These are phyloP conservation scores for Calonectria honghensis DNA, from an alignment of 2,329 filamentous ascomycete species.

Conservation along the genomic window DNA sequence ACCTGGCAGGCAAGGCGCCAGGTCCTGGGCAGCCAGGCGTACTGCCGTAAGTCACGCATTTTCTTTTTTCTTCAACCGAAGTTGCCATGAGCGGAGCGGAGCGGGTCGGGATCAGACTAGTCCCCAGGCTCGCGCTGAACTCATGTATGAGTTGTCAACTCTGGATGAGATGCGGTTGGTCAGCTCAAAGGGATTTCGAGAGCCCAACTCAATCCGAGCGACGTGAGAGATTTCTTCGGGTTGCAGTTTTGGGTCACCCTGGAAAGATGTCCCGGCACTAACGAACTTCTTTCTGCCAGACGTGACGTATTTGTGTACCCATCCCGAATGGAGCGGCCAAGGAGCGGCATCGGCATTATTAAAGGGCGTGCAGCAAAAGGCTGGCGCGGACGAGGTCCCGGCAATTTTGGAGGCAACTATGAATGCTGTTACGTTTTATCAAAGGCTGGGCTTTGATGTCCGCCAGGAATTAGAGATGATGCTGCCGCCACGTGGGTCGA, in stretches of 20 bases:
- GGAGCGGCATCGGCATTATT: slow-evolving; percentile 61
- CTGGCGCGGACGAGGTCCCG: slow-evolving; percentile 56
- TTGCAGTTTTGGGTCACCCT: slow-evolving; percentile 19
- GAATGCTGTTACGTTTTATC: slow-evolving; percentile 62
- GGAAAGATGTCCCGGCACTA: slow-evolving; percentile 39
- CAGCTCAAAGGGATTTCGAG: slow-evolving; percentile 11
- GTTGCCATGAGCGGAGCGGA: slow-evolving; percentile 20
- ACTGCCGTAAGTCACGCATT: slow-evolving; percentile 61
- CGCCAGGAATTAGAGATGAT: slow-evolving; percentile 59
- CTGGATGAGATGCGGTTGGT: slow-evolving; percentile 27
- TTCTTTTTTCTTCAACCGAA: slow-evolving; percentile 25
- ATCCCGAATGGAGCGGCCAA: slow-evolving; percentile 58
- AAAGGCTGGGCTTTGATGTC: slow-evolving; percentile 60
- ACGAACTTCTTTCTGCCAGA: slow-evolving; percentile 52
- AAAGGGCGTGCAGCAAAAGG: slow-evolving; percentile 58
- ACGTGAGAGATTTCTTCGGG: slow-evolving; percentile 32
- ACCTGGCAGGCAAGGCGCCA: slow-evolving; percentile 57
- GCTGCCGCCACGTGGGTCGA: slow-evolving; percentile 57
- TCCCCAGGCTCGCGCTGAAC: slow-evolving; percentile 17
- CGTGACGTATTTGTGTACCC: slow-evolving; percentile 63
- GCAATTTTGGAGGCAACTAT: slow-evolving; percentile 64
- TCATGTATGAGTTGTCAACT: slow-evolving; percentile 39
- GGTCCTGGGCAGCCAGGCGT: slow-evolving; percentile 55
- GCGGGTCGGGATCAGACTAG: slow-evolving; percentile 20
- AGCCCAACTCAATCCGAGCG: slow-evolving; percentile 32